phyloP scores from a whole-genome alignment of 768 basidiomycete species.

The Pleurotus eryngii region DNA sequence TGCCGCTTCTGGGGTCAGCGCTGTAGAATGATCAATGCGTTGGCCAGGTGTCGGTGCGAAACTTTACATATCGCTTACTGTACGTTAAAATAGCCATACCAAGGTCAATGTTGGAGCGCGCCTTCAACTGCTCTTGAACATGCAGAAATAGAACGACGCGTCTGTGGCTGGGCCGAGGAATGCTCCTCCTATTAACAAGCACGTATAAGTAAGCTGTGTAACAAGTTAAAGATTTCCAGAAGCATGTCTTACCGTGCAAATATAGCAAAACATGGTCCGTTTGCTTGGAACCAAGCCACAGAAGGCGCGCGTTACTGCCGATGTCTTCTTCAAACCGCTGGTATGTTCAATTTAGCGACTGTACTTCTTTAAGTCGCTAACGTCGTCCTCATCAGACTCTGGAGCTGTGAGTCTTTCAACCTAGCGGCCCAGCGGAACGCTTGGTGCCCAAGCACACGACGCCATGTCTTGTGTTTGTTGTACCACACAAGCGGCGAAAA shows the following conservation, averaged over 20 bases:
- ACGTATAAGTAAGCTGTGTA: not conserved
- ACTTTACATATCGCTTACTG: constrained; percentile 10
- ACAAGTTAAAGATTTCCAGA: not conserved
- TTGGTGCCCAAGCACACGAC: constrained; percentile 4
- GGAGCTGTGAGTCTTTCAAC: constrained; percentile 8
- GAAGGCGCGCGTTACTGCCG: constrained; percentile 13
- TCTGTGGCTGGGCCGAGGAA: constrained; percentile 11
- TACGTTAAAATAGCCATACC: constrained; percentile 19
- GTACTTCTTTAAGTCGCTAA: constrained; percentile 10
- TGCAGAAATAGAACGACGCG: constrained; percentile 13
- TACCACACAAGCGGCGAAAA: constrained; percentile 1
- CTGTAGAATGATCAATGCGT: constrained; percentile 12
- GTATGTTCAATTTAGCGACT: constrained; percentile 1
- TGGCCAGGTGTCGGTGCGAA: too few relatives aligned
- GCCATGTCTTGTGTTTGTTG: constrained; percentile 7
- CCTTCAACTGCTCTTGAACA: constrained; percentile 13
- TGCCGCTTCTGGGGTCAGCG: constrained; percentile 19
- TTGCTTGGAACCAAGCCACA: constrained; percentile 21
- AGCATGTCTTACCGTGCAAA: constrained; percentile 13
- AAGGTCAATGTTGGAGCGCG: constrained; percentile 10
- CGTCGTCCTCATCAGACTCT: constrained; percentile 11
- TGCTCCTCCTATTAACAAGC: constrained; percentile 15
- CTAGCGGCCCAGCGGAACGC: constrained; percentile 1
- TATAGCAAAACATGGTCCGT: constrained; percentile 18
- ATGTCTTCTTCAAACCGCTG: constrained; percentile 13